Base-by-base conservation (phyloP, 768 basidiomycete species). In the Lactarius pseudohatsudake region DNA sequence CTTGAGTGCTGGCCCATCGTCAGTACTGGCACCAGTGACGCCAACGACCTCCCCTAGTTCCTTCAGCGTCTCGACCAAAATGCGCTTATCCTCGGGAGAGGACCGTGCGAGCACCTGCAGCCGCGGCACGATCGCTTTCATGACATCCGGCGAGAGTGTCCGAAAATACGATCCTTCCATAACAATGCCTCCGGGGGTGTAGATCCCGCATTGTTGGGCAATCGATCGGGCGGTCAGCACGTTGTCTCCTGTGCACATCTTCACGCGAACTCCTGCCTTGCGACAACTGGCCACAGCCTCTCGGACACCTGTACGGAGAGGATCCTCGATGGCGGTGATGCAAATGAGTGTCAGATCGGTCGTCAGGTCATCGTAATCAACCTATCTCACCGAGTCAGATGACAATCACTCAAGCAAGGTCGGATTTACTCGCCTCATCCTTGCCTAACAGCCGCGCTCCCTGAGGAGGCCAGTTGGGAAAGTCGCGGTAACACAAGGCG, bases 221-320 rank as follows among this genome's bases (percentile, higher is more conserved):
- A 99, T 99, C 10, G 96, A 97, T 26, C 94, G 87, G 59, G 92
- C 92, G 0, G 92, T 96, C 60, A 98, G 86, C 59, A 94, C 93
- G 71, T 97, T 98, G 77, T 98, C 96, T 70, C 96, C 97, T 0
- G 97, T 98, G 76, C 94, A 96, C 96, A 98, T 99, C 80, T 96
- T 98, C 79, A 98, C 88, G 22, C 84, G 81, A 13, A 98, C 95
- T 66, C 96, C 96, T 54, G 97, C 96, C 61, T 81, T 84, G 72
- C 87, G 87, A 74, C 96, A 98, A 73, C 92, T 88, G 54, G 84
- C 81, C 54, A 98, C 96, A n/a, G 96, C 95, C 15, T 94, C 85
- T 16, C 85, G 85, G 30, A 98, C 97, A 74, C 96, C 94, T 0
- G 86, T 83, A 40, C 96, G 91, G 4, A 98, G 83, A 55, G 96